Evolutionary conservation across 306 rosid species (phyloP), one percentile per base, ranked within the genome.

Genomic region (Begonia fuchsioides): DNA sequence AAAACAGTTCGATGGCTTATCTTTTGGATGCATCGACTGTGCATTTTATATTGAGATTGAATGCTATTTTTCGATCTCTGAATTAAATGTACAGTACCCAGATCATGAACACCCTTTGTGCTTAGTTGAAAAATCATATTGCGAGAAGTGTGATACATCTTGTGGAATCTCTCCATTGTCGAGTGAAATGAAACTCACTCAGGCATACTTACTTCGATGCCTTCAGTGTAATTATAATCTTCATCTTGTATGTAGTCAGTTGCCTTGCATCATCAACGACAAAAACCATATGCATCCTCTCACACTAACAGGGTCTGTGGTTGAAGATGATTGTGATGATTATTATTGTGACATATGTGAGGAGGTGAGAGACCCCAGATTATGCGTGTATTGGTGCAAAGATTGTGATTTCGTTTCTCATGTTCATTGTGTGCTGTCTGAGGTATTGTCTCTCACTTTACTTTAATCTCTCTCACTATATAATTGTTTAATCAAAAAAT

Each of bases 331-430:
- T 10, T 17, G 14, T 0, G 44, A 13, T 7, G 60, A 62, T 46
- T 54, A 35, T 35, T 47, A 19, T 13, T 62, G 67, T 1, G 47
- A 53, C 32, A 32, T 3, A 13, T 51, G 67, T 15, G 58, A 61
- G 43, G 13, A 15, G 2, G 9, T 19, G 47, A 62, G 60, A 47
- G 35, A 40, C 32, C 60, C 55, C 11, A 13, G 19, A 43, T 2
- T 54, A 3, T 26, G 56, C 8, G 32, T 54, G 12, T 62, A 62
- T 9, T 16, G 0, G 19, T 62, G 68, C 16, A 20, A 9, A 48
- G 46, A 13, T 7, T 62, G 61, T 26, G 35, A 5, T 38, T 53
- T 6, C 39, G 16, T 47, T 7, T 46, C 54, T 11, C 54, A 39
- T 32, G 49, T 46, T 17, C 39, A 32, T 20, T 20, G 5, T 16